phyloP scores from a whole-genome alignment of 345 rosid species.

The Cardamine chenopodiifolia region DNA sequence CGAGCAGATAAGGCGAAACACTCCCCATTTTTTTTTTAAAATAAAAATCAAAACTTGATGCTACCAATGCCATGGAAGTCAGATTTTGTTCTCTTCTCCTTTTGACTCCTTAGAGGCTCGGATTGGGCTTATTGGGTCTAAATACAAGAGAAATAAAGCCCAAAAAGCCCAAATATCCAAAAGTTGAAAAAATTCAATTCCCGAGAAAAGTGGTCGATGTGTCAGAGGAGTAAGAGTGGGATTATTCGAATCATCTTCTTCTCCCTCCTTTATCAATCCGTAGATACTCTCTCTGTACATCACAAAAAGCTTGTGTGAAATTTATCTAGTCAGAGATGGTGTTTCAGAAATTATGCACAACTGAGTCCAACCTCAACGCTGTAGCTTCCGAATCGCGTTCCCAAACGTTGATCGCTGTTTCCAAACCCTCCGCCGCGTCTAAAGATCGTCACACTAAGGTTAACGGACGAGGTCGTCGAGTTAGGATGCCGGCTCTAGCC shows the following conservation, averaged over 20 bases:
- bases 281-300: conserved; percentile 14
- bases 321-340: conserved; percentile 26
- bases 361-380: conserved; percentile 11
- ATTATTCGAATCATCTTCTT: conserved; percentile 26
- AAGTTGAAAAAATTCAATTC: neutral
- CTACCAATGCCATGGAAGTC: conserved; percentile 39
- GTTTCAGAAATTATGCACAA: conserved; percentile 9
- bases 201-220: conserved; percentile 21
- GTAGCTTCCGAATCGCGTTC: conserved; percentile 22
- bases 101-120: neutral
- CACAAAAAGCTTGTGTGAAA: neutral
- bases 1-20: conserved; percentile 30
- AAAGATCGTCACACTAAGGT: conserved; percentile 78
- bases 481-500: conserved; percentile 69
- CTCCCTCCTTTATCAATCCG: conserved; percentile 1
- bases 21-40: neutral
- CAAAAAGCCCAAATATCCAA: neutral
- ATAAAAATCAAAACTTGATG: conserved; percentile 6
- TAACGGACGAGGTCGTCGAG: conserved; percentile 72
- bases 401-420: conserved; percentile 24
- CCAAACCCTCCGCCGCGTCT: conserved; percentile 43
- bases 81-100: conserved; percentile 10
- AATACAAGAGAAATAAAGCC: neutral
- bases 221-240: conserved; percentile 15
- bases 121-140: conserved; percentile 25